A percentile compares a stretch with the other conserved stretches of the same genome.
These are phyloP conservation scores for Arabidopsis lyrata DNA, from an alignment of 441 rosid species.

Conservation along the genomic window DNA sequence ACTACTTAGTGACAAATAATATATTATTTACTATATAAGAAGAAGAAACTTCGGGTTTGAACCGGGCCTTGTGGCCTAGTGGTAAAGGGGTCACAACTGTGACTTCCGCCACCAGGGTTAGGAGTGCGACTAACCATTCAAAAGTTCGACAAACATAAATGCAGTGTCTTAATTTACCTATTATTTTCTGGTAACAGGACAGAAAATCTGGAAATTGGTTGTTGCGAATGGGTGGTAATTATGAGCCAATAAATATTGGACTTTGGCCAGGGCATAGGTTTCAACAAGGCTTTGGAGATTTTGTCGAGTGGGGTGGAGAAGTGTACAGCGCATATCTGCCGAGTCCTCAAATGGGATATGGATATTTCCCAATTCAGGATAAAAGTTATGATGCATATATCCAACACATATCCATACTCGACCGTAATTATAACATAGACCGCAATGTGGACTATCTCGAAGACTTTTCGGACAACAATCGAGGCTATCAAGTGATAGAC, in stretches of 20 bases:
- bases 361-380: neutral
- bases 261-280: conserved; percentile 1
- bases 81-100: no score
- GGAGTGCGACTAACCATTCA: neutral
- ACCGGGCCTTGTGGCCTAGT: no score
- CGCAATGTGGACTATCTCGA: neutral
- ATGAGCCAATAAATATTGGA: neutral
- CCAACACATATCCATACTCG: conserved; percentile 20
- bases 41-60: no score
- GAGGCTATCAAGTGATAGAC: neutral
- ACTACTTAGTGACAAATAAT: neutral
- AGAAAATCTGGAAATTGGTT: conserved; percentile 10
- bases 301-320: conserved; percentile 37
- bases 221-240: neutral
- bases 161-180: neutral
- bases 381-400: neutral
- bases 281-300: neutral
- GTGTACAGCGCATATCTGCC: conserved; percentile 19
- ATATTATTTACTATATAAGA: neutral
- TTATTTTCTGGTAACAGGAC: conserved; percentile 17
- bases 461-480: neutral
- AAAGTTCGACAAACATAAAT: neutral
- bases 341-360: conserved; percentile 36
- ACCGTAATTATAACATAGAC: neutral
- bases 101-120: no score